Percentiles rank a stretch among this genome's conserved stretches.
Evolutionary conservation across 345 rosid genomes (phyloP).

Genomic region (Murraya paniculata): DNA sequence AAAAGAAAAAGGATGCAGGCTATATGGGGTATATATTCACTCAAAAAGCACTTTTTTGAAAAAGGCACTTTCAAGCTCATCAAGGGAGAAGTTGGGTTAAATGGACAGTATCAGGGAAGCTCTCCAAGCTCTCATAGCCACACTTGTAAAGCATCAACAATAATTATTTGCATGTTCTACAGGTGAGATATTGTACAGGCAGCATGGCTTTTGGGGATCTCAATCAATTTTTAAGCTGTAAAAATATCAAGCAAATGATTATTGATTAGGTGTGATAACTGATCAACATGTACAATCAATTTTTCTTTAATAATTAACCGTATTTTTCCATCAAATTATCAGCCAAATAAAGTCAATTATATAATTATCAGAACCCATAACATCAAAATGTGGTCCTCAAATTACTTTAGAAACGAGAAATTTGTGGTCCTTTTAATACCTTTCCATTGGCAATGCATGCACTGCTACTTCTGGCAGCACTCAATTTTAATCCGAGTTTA

Average conservation of each 20-base stretch:
- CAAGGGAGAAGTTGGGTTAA: background rate
- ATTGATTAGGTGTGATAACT: background rate
- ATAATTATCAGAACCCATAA: background rate
- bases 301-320: background rate
- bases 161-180: slow-evolving; percentile 6
- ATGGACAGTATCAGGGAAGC: background rate
- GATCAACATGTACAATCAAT: background rate
- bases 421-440: background rate
- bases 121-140: background rate
- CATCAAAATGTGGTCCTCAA: background rate
- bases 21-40: background rate
- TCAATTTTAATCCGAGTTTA: background rate
- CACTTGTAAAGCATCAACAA: background rate
- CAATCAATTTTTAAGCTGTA: background rate
- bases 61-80: slow-evolving; percentile 1
- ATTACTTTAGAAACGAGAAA: background rate
- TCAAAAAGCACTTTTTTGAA: background rate
- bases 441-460: background rate
- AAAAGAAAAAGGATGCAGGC: background rate
- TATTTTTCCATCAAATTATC: background rate
- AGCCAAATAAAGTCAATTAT: background rate
- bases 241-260: slow-evolving; percentile 7
- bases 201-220: background rate
- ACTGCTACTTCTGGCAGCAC: background rate
- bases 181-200: background rate